Evolutionary conservation across 345 rosid species (phyloP).

Genomic region (Passiflora organensis): DNA sequence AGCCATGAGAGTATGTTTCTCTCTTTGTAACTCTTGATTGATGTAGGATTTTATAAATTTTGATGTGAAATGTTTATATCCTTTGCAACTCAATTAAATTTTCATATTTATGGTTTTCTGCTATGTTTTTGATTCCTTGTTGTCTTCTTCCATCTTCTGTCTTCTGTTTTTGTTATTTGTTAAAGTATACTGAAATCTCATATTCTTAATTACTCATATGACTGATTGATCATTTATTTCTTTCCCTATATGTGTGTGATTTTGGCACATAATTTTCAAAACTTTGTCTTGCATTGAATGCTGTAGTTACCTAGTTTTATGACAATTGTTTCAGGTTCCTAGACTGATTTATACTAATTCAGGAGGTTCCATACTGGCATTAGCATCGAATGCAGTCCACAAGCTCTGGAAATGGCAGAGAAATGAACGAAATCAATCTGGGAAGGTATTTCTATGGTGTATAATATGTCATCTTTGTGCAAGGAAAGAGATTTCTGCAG

Average conservation of each 20-base stretch:
- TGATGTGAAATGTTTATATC: not conserved
- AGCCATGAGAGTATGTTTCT: constrained; percentile 48
- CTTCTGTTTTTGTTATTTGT: too few relatives aligned
- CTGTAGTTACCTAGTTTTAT: not conserved
- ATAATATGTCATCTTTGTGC: not conserved
- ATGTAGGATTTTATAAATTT: too few relatives aligned
- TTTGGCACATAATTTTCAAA: not conserved
- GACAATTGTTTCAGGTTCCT: constrained; percentile 46
- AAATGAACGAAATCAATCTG: constrained; percentile 43
- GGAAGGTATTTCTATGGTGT: constrained; percentile 33
- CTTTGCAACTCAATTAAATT: not conserved
- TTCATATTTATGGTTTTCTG: too few relatives aligned
- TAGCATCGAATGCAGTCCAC: constrained; percentile 80
- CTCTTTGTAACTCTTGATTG: not conserved
- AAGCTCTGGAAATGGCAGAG: constrained; percentile 86
- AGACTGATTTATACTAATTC: constrained; percentile 76
- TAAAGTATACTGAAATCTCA: not conserved
- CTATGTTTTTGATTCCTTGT: not conserved
- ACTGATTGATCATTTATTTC: too few relatives aligned
- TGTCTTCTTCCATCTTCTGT: too few relatives aligned
- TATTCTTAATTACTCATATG: too few relatives aligned
- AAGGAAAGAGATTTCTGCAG: not conserved
- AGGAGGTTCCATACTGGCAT: constrained; percentile 68
- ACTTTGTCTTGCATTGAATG: not conserved
- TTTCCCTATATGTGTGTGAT: not conserved